A percentile compares a stretch with the other conserved stretches of the same genome.
Conservation (phyloP, 1,284 basidiomycete species). For the Heliocybe sulcata region DNA sequence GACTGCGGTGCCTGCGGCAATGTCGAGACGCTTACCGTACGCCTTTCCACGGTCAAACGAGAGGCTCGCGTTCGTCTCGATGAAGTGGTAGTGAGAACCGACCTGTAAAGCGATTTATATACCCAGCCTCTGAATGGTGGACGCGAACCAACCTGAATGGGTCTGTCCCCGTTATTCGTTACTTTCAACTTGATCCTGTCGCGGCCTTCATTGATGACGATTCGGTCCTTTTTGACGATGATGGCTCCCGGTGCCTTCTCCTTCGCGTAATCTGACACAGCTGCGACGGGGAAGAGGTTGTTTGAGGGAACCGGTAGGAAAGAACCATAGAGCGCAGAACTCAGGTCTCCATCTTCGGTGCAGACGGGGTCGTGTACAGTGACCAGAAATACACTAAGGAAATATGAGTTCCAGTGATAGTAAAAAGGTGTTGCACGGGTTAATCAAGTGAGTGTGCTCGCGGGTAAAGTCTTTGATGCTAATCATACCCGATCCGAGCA, state of each 20-base stretch:
- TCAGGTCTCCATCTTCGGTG: constrained; percentile 73
- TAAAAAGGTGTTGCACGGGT: no score
- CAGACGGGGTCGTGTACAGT: constrained; percentile 94
- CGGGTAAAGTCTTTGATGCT: no score
- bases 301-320: constrained; percentile 80
- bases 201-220: constrained; percentile 72
- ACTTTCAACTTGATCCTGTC: constrained; percentile 70
- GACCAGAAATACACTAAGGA: constrained; percentile 79
- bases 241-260: constrained; percentile 70
- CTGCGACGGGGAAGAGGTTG: constrained; percentile 54
- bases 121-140: not conserved
- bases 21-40: constrained; percentile 86
- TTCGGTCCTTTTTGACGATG: constrained; percentile 58
- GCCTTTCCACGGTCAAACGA: constrained; percentile 79
- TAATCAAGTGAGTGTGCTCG: no score
- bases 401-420: not conserved
- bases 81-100: constrained; percentile 92
- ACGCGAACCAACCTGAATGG: constrained; percentile 65
- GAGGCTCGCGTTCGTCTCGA: constrained; percentile 83
- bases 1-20: constrained; percentile 90
- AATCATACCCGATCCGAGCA: no score
- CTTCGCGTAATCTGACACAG: constrained; percentile 39
- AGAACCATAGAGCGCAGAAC: constrained; percentile 84
- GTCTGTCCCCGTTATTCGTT: constrained; percentile 90
- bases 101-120: constrained; percentile 24